Base-by-base conservation (phyloP, 2,329 filamentous ascomycete genomes). In the Talaromyces islandicus region DNA sequence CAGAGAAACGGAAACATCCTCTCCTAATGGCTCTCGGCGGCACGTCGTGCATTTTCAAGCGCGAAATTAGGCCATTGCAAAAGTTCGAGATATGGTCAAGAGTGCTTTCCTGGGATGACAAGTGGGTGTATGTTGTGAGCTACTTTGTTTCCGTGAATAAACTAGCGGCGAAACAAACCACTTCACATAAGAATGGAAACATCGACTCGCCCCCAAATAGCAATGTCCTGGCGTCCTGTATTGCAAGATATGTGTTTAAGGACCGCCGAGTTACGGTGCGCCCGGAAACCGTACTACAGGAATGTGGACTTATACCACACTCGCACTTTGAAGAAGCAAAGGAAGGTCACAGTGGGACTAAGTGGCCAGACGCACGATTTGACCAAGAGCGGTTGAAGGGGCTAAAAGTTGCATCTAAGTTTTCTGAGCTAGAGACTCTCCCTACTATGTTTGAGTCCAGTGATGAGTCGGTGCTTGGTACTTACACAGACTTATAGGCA, bases 181-280 rank as follows among this genome's bases (percentile, higher is more conserved):
- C 78, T 12, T 76, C 75, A 32, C 73, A 73, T 21, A 72, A 76
- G 19, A 17, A 58, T 35, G 30, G 12, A 14, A 35, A 6, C 14
- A 14, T 14, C 5, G 4, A 17, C 12, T 35, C 32, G 7, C 78
- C 74, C 72, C 80, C 85, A 14, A 41, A 52, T 72, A 86, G 83
- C 73, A 85, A 83, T 63, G 81, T 93, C 38, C 82, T 88, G 66
- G 90, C 90, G 1, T 87, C 87, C 0, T 87, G 86, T 1, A 75
- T 92, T 43, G 87, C 84, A 77, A 92, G 92, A 78, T 93, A 92
- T 72, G 90, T 93, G 48, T 86, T 91, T 72, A 93, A 93, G 79
- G 81, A 91, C 58, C 89, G 88, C 0, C 81, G 93, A 27, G 80
- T 93, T 67, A 97, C 93, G 0, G 85, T 97, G 4, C 85, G 92